Evolutionary conservation across 2,329 filamentous ascomycete species (phyloP), one percentile per base, ranked within the genome.

Genomic region (Akanthomyces muscarius): DNA sequence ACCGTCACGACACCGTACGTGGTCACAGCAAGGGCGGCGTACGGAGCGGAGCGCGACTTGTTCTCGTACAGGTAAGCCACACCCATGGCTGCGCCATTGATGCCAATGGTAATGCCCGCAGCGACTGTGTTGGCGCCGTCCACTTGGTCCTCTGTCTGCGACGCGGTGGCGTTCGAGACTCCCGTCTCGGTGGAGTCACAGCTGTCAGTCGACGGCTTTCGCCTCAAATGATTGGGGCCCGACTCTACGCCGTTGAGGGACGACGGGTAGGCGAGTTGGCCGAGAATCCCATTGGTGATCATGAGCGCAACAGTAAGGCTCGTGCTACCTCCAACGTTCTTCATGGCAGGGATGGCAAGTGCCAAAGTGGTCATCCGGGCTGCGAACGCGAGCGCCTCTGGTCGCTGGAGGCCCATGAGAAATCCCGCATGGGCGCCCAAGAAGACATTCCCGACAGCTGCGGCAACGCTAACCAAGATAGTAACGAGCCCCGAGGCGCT

Each of bases 61-160:
- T 76, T 77, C 70, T 85, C 82, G 62, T 86, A 84, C 16, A 86
- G 74, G 64, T 84, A 82, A 0, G 83, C 78, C 0, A 84, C 83
- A 2, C 84, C 84, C 82, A 86, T 85, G 4, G 84, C 84, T 0
- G 83, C 83, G 1, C 82, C 82, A 66, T 86, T 86, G 73, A 86
- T 80, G 3, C 84, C 84, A 55, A 85, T 77, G 0, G 82, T 76
- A 42, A 83, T 76, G 42, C 83, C 84, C 0, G 79, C 74, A 0
- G 82, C 82, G 2, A 85, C 77, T 0, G 75, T 79, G 2, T 70
- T 63, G 0, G 78, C 70, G 60, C 76, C 74, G 21, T 73, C 72
- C 23, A 5, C 23, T 2, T 62, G 36, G 13, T 57, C 28, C 7
- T 42, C 21, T 11, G 5, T 45, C 21, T 16, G 48, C 44, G n/a